phyloP scores from a whole-genome alignment of 495 filamentous ascomycete genomes.

The Podospora pseudopauciseta region DNA sequence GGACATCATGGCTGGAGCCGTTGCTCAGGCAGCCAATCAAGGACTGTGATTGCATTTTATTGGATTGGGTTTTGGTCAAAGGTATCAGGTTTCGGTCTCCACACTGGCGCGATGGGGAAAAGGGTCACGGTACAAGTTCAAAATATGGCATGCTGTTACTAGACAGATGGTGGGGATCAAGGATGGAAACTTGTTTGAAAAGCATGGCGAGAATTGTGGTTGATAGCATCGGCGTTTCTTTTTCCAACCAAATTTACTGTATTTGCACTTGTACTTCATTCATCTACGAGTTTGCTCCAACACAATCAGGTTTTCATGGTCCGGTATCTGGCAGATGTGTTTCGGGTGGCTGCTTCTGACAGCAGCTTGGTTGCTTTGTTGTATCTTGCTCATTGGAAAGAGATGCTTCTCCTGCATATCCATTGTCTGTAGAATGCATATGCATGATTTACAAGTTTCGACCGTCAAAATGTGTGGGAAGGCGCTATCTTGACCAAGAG shows the following conservation, averaged over 20 bases:
- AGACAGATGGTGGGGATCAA: background rate
- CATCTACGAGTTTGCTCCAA: too few species aligned
- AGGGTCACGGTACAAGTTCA: background rate
- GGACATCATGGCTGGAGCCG: conserved; percentile 11
- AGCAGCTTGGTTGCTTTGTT: background rate
- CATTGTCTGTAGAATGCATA: background rate
- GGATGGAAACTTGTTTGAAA: background rate
- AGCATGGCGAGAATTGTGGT: background rate
- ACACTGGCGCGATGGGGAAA: background rate
- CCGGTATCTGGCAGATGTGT: background rate
- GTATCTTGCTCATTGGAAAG: background rate
- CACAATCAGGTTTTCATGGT: background rate
- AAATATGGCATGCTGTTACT: background rate
- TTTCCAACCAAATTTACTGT: background rate
- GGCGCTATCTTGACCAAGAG: too few species aligned
- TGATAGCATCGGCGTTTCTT: background rate
- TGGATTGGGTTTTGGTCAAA: background rate
- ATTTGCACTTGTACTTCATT: too few species aligned
- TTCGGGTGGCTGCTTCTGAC: conserved; percentile 7
- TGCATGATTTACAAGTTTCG: background rate
- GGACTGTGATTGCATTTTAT: background rate
- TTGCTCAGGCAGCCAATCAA: background rate
- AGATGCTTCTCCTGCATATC: background rate
- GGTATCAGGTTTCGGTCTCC: background rate
- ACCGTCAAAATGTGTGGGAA: background rate